Percentiles rank a stretch among this genome's conserved stretches.
Evolutionary conservation across 2,329 filamentous ascomycete genomes (phyloP).

Genomic region (Sordariomycetes sp.): DNA sequence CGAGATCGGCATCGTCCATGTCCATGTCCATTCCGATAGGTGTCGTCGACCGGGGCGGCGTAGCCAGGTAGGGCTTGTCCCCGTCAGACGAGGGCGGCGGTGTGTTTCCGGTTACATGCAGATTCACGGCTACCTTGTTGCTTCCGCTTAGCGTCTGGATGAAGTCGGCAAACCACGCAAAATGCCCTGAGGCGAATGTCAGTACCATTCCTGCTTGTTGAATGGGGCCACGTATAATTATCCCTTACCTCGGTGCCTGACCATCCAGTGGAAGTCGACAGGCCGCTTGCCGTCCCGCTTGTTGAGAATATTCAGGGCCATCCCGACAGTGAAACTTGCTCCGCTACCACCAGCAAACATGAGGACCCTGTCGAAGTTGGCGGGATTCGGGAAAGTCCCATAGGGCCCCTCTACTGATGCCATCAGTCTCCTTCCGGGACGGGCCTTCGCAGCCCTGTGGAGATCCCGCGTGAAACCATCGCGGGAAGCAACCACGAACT

Average conservation of each 20-base stretch:
- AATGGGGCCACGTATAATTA: not conserved
- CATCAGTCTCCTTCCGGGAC: constrained; percentile 36
- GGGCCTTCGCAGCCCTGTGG: constrained; percentile 35
- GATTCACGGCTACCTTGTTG: constrained; percentile 15
- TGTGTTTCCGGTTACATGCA: constrained; percentile 22
- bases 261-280: constrained; percentile 28
- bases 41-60: constrained; percentile 7
- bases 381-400: constrained; percentile 40
- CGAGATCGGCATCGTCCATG: not conserved
- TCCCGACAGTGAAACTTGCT: constrained; percentile 41
- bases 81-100: constrained; percentile 1
- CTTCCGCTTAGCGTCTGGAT: constrained; percentile 19
- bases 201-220: constrained; percentile 1
- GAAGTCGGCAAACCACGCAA: constrained; percentile 26
- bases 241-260: constrained; percentile 23
- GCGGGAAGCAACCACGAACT: constrained; percentile 48
- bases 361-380: constrained; percentile 43
- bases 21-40: not conserved
- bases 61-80: not conserved
- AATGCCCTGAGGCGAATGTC: constrained; percentile 14
- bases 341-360: constrained; percentile 51
- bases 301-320: constrained; percentile 17
- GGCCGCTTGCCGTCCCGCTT: constrained; percentile 5
- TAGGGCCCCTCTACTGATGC: constrained; percentile 50
- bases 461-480: constrained; percentile 49